Evolutionary conservation across 257 asterid genomes (phyloP).

Genomic region (Paraleonurus japonicus): DNA sequence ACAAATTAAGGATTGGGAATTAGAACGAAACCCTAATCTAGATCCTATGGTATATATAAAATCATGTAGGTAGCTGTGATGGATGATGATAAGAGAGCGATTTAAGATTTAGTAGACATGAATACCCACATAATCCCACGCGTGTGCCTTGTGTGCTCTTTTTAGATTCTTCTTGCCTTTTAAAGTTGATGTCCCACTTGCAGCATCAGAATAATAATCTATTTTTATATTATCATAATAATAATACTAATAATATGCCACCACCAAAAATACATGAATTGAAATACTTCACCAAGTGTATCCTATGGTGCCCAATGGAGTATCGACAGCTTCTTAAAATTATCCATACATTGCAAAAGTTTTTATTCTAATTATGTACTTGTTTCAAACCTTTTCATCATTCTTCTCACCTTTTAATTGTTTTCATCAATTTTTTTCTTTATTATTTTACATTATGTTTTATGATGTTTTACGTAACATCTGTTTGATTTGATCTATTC

Average conservation of each 20-base stretch:
- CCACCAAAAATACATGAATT: not conserved
- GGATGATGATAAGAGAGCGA: conserved; percentile 12
- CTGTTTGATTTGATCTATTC: not conserved
- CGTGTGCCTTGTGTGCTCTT: conserved; percentile 27
- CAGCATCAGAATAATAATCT: not conserved
- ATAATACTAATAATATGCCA: not conserved
- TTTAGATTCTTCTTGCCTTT: conserved; percentile 8
- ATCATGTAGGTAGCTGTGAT: not conserved
- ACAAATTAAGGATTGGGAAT: too few species aligned
- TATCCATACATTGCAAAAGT: not conserved
- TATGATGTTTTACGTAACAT: not conserved
- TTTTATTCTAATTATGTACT: not conserved
- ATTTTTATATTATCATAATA: too few species aligned
- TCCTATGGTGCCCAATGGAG: not conserved
- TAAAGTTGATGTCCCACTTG: conserved; percentile 34
- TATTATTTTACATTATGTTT: too few species aligned
- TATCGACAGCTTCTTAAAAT: not conserved
- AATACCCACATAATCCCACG: conserved; percentile 47
- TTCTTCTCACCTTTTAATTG: not conserved
- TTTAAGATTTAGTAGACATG: conserved; percentile 27
- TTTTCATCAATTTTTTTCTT: not conserved
- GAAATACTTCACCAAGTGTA: not conserved
- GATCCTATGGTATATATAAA: conserved; percentile 7
- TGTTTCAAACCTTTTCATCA: not conserved
- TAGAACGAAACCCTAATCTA: not conserved